Evolutionary conservation across 352 stramenopile genomes (phyloP).

Genomic region (Globisporangium solare): DNA sequence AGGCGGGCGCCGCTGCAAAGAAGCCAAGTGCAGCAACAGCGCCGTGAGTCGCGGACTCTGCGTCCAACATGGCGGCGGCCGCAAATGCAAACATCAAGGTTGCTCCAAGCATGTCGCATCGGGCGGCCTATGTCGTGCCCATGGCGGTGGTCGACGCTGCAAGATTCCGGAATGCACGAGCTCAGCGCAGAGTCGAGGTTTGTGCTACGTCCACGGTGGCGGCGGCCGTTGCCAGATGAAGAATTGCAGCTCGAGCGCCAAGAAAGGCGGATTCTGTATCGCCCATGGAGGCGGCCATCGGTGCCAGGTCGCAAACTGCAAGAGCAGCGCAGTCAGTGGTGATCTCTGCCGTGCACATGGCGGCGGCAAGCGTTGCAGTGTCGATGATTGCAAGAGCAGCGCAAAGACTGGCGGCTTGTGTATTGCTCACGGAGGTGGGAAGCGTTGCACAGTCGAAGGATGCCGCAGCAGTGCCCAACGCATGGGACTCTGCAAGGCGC

Average conservation of each 20-base stretch:
- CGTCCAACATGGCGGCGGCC: constrained; percentile 60
- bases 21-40: constrained; percentile 35
- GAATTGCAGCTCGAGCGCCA: constrained; percentile 72
- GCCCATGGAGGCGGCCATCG: constrained; percentile 80
- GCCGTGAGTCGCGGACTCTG: constrained; percentile 59
- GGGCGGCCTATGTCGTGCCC: constrained; percentile 70
- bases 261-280: constrained; percentile 84
- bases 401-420: constrained; percentile 82
- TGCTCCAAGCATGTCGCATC: constrained; percentile 81
- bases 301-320: constrained; percentile 65
- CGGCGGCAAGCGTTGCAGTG: constrained; percentile 67
- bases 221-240: constrained; percentile 71
- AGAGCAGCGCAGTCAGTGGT: constrained; percentile 74
- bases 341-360: constrained; percentile 80
- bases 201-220: constrained; percentile 83
- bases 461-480: constrained; percentile 78
- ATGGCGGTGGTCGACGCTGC: constrained; percentile 71
- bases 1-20: constrained; percentile 47
- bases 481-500: constrained; percentile 80
- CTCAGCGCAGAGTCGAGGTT: constrained; percentile 72
- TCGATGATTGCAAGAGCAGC: constrained; percentile 69
- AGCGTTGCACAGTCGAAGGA: constrained; percentile 66
- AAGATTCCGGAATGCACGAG: constrained; percentile 75
- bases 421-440: constrained; percentile 79
- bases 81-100: constrained; percentile 59